phyloP scores from a whole-genome alignment of 2,329 filamentous ascomycete species.

The Microcyclospora pomicola region DNA sequence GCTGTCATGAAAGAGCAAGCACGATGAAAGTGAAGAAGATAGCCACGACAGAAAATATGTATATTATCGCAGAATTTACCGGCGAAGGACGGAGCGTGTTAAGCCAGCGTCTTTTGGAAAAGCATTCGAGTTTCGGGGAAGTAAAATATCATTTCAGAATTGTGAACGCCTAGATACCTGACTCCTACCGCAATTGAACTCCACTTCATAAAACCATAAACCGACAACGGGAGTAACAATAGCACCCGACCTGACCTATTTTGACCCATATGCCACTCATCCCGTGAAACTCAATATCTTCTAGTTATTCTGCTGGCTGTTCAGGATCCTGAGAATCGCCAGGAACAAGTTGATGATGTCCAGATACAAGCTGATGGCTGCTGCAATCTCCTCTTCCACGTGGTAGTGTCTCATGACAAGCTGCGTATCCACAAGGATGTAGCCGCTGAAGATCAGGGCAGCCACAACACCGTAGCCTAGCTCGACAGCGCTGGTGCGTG shows the following conservation, averaged over 20 bases:
- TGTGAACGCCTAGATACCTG: too few species aligned
- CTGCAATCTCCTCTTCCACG: slow-evolving; percentile 46
- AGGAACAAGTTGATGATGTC: slow-evolving; percentile 52
- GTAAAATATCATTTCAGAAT: too few species aligned
- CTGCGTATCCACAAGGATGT: slow-evolving; percentile 84
- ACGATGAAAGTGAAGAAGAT: not conserved
- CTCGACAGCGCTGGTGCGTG: slow-evolving; percentile 65
- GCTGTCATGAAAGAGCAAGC: slow-evolving; percentile 31
- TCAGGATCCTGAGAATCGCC: slow-evolving; percentile 86
- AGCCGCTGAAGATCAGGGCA: slow-evolving; percentile 82
- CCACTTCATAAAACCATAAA: too few species aligned
- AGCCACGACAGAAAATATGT: too few species aligned
- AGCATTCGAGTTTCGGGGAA: too few species aligned
- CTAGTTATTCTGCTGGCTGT: slow-evolving; percentile 90
- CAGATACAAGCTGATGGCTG: slow-evolving; percentile 72
- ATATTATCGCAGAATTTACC: too few species aligned
- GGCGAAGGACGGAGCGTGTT: too few species aligned
- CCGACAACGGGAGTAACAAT: too few species aligned
- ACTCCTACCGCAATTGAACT: too few species aligned
- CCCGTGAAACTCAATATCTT: slow-evolving; percentile 2
- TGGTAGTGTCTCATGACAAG: slow-evolving; percentile 91
- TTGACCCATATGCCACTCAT: not conserved
- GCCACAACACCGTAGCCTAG: slow-evolving; percentile 70
- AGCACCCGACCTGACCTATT: too few species aligned
- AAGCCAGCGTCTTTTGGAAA: too few species aligned